Evolutionary conservation across 2,329 filamentous ascomycete genomes (phyloP).

Genomic region (Cytospora piceicola): DNA sequence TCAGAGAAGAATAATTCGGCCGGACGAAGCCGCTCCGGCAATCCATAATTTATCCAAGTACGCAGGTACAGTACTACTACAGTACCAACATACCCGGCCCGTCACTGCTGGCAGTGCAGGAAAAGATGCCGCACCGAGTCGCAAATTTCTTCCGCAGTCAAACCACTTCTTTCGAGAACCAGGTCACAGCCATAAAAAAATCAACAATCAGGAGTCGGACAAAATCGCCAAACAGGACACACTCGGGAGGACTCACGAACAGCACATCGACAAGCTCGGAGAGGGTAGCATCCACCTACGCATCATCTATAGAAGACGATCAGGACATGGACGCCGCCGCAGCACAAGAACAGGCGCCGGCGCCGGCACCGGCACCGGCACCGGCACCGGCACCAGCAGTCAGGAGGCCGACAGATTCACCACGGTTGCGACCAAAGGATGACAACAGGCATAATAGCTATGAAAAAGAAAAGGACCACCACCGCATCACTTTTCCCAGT

Average conservation of each 20-base stretch:
- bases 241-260: slow-evolving; percentile 21
- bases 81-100: neutral
- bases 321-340: slow-evolving; percentile 35
- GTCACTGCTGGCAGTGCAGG: slow-evolving; percentile 11
- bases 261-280: slow-evolving; percentile 39
- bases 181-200: slow-evolving; percentile 55
- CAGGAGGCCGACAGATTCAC: slow-evolving; percentile 34
- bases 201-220: slow-evolving; percentile 39
- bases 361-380: slow-evolving; percentile 9
- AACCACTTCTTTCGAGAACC: slow-evolving; percentile 50
- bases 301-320: slow-evolving; percentile 44
- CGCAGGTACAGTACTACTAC: neutral
- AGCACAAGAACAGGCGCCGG: slow-evolving; percentile 25
- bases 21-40: neutral
- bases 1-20: neutral
- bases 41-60: neutral
- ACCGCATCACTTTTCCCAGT: slow-evolving; percentile 46
- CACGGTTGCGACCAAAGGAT: slow-evolving; percentile 25
- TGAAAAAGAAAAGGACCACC: slow-evolving; percentile 36
- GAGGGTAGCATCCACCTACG: slow-evolving; percentile 41
- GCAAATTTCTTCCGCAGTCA: slow-evolving; percentile 60
- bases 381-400: slow-evolving; percentile 33
- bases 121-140: slow-evolving; percentile 60
- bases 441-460: slow-evolving; percentile 26
- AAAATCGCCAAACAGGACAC: slow-evolving; percentile 38